These are phyloP conservation scores for Xylaria flabelliformis DNA, from an alignment of 495 filamentous ascomycete genomes.

Conservation along the genomic window DNA sequence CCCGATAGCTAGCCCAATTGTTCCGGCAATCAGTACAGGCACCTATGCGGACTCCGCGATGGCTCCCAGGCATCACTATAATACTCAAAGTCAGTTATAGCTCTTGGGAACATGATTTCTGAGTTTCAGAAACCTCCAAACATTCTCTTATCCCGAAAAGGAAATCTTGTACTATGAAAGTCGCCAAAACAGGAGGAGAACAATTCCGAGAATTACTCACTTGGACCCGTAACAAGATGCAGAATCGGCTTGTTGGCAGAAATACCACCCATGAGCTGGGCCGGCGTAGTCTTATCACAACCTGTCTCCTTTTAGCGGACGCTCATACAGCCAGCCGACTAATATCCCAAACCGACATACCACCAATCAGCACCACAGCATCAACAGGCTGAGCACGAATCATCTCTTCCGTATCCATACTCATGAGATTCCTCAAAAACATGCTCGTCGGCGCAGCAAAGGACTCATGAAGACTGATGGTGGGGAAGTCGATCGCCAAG, in stretches of 20 bases:
- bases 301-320: slow-evolving; percentile 41
- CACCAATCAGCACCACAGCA: slow-evolving; percentile 68
- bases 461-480: slow-evolving; percentile 68
- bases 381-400: slow-evolving; percentile 69
- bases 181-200: no score
- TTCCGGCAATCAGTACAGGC: slow-evolving; percentile 72
- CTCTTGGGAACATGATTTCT: no score
- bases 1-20: slow-evolving; percentile 70
- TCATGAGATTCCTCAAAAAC: slow-evolving; percentile 72
- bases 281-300: slow-evolving; percentile 73
- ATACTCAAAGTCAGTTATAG: no score
- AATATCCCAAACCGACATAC: slow-evolving; percentile 42
- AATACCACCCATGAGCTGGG: slow-evolving; percentile 72
- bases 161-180: no score
- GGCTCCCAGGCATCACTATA: slow-evolving; percentile 65
- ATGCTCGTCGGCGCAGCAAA: slow-evolving; percentile 72
- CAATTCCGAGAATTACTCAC: no score
- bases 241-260: slow-evolving; percentile 72
- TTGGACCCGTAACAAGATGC: slow-evolving; percentile 68
- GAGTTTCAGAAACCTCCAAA: no score
- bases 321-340: neutral
- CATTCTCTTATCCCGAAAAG: no score
- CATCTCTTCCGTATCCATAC: slow-evolving; percentile 78
- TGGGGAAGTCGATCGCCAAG: slow-evolving; percentile 69
- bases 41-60: slow-evolving; percentile 63